Evolutionary conservation across 768 basidiomycete genomes (phyloP).

Genomic region (Cystobasidium ongulense): DNA sequence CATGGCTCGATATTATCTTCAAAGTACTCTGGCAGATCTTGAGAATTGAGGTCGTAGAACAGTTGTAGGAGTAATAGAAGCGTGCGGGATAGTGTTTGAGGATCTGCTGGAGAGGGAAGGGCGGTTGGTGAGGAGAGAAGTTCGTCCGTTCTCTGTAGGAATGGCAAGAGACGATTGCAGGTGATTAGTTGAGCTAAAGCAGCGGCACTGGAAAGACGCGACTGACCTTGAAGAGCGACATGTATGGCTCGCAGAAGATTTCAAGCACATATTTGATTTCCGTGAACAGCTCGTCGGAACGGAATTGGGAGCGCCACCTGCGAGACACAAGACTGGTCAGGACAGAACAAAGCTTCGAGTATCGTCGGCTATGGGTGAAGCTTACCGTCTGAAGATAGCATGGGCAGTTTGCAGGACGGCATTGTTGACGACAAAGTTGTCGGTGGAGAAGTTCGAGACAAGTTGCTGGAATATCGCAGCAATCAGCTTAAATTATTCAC

Average conservation of each 20-base stretch:
- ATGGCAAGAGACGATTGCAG: not conserved
- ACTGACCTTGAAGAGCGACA: conserved; percentile 65
- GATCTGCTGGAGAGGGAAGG: conserved; percentile 45
- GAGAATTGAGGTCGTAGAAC: conserved; percentile 87
- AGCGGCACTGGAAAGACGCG: too few species aligned
- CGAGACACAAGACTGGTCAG: conserved; percentile 32
- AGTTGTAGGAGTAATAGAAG: conserved; percentile 74
- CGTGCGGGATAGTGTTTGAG: conserved; percentile 55
- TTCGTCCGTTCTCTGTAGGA: conserved; percentile 46
- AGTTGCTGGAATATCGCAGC: conserved; percentile 61
- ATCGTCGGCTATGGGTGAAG: not conserved
- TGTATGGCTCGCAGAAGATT: conserved; percentile 74
- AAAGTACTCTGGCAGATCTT: conserved; percentile 87
- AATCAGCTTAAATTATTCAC: not conserved
- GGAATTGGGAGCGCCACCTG: conserved; percentile 83
- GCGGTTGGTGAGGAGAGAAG: conserved; percentile 45
- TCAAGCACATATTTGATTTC: conserved; percentile 84
- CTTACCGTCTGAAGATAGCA: conserved; percentile 67
- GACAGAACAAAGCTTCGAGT: not conserved
- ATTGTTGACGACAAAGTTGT: conserved; percentile 75
- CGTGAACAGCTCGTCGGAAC: conserved; percentile 74
- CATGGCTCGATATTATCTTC: conserved; percentile 80
- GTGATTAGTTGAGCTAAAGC: too few species aligned
- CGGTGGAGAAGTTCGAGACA: conserved; percentile 66
- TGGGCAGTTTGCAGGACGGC: conserved; percentile 90